These are phyloP conservation scores for Lentinula sp. DNA, from an alignment of 768 basidiomycete species.

Conservation along the genomic window DNA sequence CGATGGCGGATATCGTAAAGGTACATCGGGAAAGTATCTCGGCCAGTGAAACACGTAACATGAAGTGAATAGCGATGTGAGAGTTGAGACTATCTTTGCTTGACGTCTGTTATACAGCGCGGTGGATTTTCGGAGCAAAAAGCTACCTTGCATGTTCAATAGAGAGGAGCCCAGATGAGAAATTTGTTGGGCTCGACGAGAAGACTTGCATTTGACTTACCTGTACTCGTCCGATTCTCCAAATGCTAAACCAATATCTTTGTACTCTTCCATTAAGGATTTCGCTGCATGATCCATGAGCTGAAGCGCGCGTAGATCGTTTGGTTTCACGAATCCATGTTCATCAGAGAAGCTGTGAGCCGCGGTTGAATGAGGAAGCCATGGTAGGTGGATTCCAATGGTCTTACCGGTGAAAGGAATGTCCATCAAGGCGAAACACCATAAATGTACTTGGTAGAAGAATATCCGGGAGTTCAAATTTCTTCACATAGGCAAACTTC, in stretches of 20 bases:
- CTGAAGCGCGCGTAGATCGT: conserved; percentile 78
- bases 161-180: neutral
- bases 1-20: conserved; percentile 77
- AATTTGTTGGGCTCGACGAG: neutral
- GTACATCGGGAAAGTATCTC: conserved; percentile 65
- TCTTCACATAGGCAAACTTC: conserved; percentile 86
- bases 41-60: conserved; percentile 87
- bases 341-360: conserved; percentile 70
- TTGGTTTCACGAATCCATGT: conserved; percentile 85
- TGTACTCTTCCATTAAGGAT: conserved; percentile 74
- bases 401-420: conserved; percentile 82
- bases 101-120: conserved; percentile 79
- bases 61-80: conserved; percentile 87
- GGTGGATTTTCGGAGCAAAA: conserved; percentile 74
- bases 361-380: neutral
- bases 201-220: conserved; percentile 29
- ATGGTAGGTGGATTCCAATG: neutral
- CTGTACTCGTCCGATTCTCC: conserved; percentile 98
- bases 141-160: conserved; percentile 41
- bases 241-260: conserved; percentile 82
- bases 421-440: conserved; percentile 86
- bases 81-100: conserved; percentile 79
- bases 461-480: conserved; percentile 84
- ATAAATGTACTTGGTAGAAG: conserved; percentile 82
- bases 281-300: conserved; percentile 92